These are phyloP conservation scores for Massarina eburnea DNA, from an alignment of 2,329 filamentous ascomycete genomes.

Conservation along the genomic window DNA sequence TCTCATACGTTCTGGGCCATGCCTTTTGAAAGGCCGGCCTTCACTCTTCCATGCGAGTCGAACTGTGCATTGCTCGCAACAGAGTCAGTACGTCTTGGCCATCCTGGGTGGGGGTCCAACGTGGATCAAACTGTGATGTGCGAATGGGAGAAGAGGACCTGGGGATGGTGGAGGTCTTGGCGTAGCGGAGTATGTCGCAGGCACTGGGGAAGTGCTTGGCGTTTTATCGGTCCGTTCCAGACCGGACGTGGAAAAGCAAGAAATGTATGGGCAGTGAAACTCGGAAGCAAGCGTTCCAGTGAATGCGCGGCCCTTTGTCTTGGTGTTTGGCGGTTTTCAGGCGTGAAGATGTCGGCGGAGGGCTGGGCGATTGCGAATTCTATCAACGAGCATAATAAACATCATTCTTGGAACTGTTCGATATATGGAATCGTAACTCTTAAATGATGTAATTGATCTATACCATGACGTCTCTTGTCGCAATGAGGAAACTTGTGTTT, in stretches of 20 bases:
- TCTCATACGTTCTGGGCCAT: not conserved
- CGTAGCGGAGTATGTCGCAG: conserved; percentile 19
- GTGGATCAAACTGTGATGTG: conserved; percentile 9
- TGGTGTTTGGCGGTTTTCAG: too few relatives aligned
- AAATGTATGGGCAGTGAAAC: conserved; percentile 3
- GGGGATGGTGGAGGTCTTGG: conserved; percentile 11
- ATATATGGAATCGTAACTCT: too few relatives aligned
- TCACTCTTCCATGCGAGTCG: not conserved
- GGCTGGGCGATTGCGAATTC: too few relatives aligned
- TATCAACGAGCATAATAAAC: too few relatives aligned
- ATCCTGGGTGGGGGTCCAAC: conserved; percentile 5
- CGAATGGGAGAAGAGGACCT: conserved; percentile 11
- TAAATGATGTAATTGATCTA: too few relatives aligned
- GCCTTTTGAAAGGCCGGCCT: conserved; percentile 2
- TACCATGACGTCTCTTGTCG: too few relatives aligned
- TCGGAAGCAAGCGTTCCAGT: conserved; percentile 1
- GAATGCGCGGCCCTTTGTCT: not conserved
- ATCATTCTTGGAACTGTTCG: too few relatives aligned
- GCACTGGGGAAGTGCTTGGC: conserved; percentile 13
- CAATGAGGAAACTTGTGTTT: too few relatives aligned
- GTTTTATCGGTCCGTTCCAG: conserved; percentile 13
- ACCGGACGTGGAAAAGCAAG: not conserved
- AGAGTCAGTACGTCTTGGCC: conserved; percentile 16
- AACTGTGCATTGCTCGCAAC: conserved; percentile 9
- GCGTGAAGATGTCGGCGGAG: too few relatives aligned